Evolutionary conservation across 2,329 filamentous ascomycete genomes (phyloP), one percentile per base, ranked within the genome.

Genomic region (Alternaria arborescens): DNA sequence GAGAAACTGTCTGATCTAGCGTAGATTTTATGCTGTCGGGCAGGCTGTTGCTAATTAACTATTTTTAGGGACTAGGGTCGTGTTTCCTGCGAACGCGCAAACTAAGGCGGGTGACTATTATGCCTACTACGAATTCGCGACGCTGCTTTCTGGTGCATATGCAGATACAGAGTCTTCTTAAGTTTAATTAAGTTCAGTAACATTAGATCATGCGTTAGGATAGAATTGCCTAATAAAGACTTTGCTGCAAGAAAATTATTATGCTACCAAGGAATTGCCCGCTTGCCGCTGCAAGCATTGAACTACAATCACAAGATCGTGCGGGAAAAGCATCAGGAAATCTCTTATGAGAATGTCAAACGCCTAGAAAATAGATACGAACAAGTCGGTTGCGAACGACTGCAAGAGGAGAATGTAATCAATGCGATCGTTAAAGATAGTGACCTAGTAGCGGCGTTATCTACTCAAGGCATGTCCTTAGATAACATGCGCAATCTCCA

Each of bases 321-420:
- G 20, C 34, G 46, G 5, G 51, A 58, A 24, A 62, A 58, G 47
- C 41, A 58, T 58, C n/a, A n/a, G 18, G 18, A 60, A 11, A 22
- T 54, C 42, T 61, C 53, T 42, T 6, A 38, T 43, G 14, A 57
- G 42, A 61, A 61, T 50, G 20, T 57, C 14, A 48, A 22, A 52
- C 34, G 36, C 11, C 24, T 57, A 3, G 12, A 61, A 43, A 61
- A 16, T 26, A 61, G 50, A 20, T 61, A 53, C 47, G 22, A 53
- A 22, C 26, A 61, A 51, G 47, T 61, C 1, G 52, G 65, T 22
- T 67, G 52, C 50, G 16, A 44, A 52, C 16, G 56, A 18, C 40
- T 61, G 8, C 41, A 69, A 38, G 68, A 70, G 38, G 65, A 70
- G 48, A 70, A 71, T 58, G 59, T 62, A 20, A 66, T 71, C 7